Evolutionary conservation across 2,329 filamentous ascomycete genomes (phyloP).

Genomic region (Diaporthe capsici): DNA sequence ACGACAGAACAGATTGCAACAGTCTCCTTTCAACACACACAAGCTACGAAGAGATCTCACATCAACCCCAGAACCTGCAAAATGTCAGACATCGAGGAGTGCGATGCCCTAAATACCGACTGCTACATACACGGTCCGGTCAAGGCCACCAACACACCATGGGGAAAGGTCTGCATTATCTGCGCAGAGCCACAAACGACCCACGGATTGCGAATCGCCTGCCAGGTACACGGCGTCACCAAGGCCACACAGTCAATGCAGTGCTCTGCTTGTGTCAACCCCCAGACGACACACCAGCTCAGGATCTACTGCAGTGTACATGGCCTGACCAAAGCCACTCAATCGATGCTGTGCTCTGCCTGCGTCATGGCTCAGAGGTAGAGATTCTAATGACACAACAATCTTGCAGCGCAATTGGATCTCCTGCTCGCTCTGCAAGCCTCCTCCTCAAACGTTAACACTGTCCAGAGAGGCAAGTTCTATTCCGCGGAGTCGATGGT

Average conservation of each 20-base stretch:
- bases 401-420: no score
- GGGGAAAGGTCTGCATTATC: background rate
- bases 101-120: background rate
- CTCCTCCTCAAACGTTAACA: background rate
- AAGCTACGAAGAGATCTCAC: no score
- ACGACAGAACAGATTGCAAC: background rate
- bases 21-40: no score
- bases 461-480: background rate
- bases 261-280: conserved; percentile 11
- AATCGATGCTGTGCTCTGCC: conserved; percentile 14
- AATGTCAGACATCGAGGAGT: background rate
- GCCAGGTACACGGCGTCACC: background rate
- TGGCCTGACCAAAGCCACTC: background rate
- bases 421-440: background rate
- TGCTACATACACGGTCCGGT: background rate
- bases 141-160: background rate
- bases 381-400: background rate
- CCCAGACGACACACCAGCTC: conserved; percentile 20
- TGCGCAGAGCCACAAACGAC: conserved; percentile 4
- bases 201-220: background rate
- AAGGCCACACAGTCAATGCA: conserved; percentile 2
- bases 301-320: conserved; percentile 5
- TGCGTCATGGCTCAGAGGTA: background rate
- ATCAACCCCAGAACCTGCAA: background rate
- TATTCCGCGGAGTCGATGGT: background rate